Evolutionary conservation across 164 flowering plant genomes (phyloP), one percentile per base, ranked within the genome.

Genomic region (Sedum album): DNA sequence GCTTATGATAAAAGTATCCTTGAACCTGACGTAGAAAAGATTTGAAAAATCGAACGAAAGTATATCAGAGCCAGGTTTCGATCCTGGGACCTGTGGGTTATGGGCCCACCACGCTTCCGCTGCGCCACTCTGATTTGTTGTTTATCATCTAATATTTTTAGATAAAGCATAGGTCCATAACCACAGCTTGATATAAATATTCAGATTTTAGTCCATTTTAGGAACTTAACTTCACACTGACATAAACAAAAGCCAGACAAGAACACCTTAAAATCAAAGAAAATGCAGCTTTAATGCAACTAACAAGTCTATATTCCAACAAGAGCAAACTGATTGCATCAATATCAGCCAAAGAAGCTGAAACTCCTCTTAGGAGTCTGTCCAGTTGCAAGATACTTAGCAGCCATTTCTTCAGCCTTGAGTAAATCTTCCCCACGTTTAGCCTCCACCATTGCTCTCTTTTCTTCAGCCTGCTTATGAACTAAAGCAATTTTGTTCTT

Each of bases 11-110:
- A 38, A 38, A 38, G 10, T 38, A 1, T 38, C 8, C 10, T 38
- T 38, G 41, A 10, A 38, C 6, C n/a, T n/a, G n/a, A n/a, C n/a
- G n/a, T n/a, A n/a, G n/a, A n/a, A n/a, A 42, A n/a, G n/a, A n/a
- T n/a, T n/a, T n/a, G n/a, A n/a, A n/a, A n/a, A n/a, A n/a, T n/a
- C n/a, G n/a, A n/a, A n/a, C n/a, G n/a, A n/a, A n/a, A n/a, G n/a
- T n/a, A n/a, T 88, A 88, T 90, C 90, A 88, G 88, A 90, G 93
- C 88, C 87, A 88, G 85, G 98, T 93, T 93, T 89, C 96, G 90
- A 93, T 93, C 96, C 86, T 85, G 88, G 89, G 93, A 88, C 98
- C 93, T 90, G 91, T 90, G 95, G 95, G 95, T 93, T 93, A 88
- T 93, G 90, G 95, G 93, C 98, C 95, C 93, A 90, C 93, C 98